Percentiles rank a stretch among this genome's conserved stretches.
Conservation (phyloP, 176 grass and related monocot species). For the Raddia guianensis region DNA sequence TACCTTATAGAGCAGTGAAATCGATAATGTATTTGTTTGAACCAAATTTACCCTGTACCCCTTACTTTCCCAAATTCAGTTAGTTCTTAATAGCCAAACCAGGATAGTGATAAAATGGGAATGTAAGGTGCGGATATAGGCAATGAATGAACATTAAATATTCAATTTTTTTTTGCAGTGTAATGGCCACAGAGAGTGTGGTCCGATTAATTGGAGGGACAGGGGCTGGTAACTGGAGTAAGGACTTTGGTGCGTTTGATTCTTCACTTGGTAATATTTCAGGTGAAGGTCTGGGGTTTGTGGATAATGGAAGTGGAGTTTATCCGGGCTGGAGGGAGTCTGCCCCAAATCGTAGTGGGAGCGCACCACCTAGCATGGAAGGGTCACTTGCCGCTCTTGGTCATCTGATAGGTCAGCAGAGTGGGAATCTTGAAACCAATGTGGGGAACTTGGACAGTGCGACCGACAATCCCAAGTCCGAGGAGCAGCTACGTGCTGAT, state of each 20-base stretch:
- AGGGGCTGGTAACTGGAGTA: conserved; percentile 71
- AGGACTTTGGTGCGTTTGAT: conserved; percentile 48
- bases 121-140: neutral
- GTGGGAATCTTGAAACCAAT: conserved; percentile 51
- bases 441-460: conserved; percentile 47
- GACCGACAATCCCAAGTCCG: conserved; percentile 51
- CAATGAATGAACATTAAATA: conserved; percentile 22
- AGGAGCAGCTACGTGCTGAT: conserved; percentile 77
- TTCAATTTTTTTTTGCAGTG: conserved; percentile 34
- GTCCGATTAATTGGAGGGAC: conserved; percentile 64
- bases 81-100: neutral
- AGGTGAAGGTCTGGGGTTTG: conserved; percentile 66
- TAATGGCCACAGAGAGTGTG: conserved; percentile 89
- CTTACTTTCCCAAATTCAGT: neutral
- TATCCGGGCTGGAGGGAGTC: conserved; percentile 63
- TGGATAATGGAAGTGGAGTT: conserved; percentile 50
- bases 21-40: conserved; percentile 25
- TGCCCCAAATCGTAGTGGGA: conserved; percentile 85
- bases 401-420: conserved; percentile 53
- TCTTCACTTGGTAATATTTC: conserved; percentile 54
- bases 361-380: conserved; percentile 95
- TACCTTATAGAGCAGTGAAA: neutral
- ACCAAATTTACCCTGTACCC: conserved; percentile 12
- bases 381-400: conserved; percentile 77
- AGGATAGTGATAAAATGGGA: neutral